A percentile compares a stretch with the other conserved stretches of the same genome.
Evolutionary conservation across 768 basidiomycete species (phyloP).

Genomic region (Auricularia cornea): DNA sequence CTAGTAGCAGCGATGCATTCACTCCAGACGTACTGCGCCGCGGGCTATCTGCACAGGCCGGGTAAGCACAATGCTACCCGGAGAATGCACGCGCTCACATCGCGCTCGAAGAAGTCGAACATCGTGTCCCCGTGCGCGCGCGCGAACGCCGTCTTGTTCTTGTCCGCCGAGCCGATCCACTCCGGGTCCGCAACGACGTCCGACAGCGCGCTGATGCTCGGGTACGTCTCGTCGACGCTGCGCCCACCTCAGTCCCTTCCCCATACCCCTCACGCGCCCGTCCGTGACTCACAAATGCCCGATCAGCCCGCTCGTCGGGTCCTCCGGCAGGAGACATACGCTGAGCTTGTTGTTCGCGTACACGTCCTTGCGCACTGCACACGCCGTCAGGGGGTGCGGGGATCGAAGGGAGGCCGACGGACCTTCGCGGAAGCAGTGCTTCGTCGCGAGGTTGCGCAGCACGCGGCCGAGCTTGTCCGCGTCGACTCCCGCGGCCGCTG

Average conservation of each 20-base stretch:
- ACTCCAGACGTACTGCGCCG: no score
- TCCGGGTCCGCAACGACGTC: background rate
- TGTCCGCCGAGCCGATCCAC: background rate
- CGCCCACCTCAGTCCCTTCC: background rate
- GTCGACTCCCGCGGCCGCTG: constrained; percentile 15
- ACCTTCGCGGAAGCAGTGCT: constrained; percentile 28
- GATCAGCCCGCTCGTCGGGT: constrained; percentile 8
- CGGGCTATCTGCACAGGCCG: no score
- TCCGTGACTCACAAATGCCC: background rate
- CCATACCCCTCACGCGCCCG: no score
- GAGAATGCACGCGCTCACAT: background rate
- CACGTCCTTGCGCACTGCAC: constrained; percentile 11
- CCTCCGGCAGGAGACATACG: constrained; percentile 17
- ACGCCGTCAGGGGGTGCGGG: background rate
- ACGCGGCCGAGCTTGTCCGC: constrained; percentile 22
- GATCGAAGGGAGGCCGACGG: background rate
- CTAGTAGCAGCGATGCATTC: no score
- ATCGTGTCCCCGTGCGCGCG: background rate
- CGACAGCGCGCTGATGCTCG: background rate
- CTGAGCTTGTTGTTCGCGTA: constrained; percentile 31
- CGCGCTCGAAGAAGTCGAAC: background rate
- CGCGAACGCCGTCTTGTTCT: background rate
- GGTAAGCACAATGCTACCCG: no score
- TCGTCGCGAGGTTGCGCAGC: constrained; percentile 21
- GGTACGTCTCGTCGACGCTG: background rate